phyloP scores from a whole-genome alignment of 2,329 filamentous ascomycete species.

The Emericellopsis cladophorae region DNA sequence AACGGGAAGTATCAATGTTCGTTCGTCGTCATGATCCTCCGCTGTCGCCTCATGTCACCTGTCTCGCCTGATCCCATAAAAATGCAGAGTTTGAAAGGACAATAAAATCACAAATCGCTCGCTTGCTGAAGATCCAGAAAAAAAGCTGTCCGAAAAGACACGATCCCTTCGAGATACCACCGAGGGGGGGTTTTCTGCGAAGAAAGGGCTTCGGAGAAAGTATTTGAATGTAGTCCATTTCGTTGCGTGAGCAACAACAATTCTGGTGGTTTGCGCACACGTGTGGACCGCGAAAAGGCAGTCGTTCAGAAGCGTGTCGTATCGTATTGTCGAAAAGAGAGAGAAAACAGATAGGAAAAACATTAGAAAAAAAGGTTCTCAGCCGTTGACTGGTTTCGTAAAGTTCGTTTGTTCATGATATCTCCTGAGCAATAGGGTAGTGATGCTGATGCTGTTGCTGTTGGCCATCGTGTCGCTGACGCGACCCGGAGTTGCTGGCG shows the following conservation, averaged over 20 bases:
- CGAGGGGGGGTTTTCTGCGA: no score
- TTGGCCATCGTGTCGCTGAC: not conserved
- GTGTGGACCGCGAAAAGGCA: not conserved
- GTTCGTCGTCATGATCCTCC: no score
- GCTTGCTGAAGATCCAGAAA: slow-evolving; percentile 7
- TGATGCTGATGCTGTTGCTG: slow-evolving; percentile 27
- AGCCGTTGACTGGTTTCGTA: slow-evolving; percentile 9
- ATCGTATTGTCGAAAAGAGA: not conserved
- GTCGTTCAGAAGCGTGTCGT: not conserved
- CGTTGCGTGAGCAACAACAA: not conserved
- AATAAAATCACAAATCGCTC: slow-evolving; percentile 7
- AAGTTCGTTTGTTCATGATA: slow-evolving; percentile 18
- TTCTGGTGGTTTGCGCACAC: not conserved
- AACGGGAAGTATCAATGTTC: no score
- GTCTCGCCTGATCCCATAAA: not conserved
- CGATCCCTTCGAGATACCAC: no score
- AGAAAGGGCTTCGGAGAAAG: no score
- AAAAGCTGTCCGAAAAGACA: not conserved
- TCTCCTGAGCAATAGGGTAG: slow-evolving; percentile 14
- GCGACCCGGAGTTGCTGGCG: slow-evolving; percentile 3
- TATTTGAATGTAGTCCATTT: not conserved
- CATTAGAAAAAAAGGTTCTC: slow-evolving; percentile 10
- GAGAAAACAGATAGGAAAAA: slow-evolving; percentile 7
- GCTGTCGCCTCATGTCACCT: not conserved
- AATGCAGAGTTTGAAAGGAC: slow-evolving; percentile 1